Percentiles rank a stretch among this genome's conserved stretches.
Conservation (phyloP, 1,284 basidiomycete species). For the Ganoderma lingzhi region DNA sequence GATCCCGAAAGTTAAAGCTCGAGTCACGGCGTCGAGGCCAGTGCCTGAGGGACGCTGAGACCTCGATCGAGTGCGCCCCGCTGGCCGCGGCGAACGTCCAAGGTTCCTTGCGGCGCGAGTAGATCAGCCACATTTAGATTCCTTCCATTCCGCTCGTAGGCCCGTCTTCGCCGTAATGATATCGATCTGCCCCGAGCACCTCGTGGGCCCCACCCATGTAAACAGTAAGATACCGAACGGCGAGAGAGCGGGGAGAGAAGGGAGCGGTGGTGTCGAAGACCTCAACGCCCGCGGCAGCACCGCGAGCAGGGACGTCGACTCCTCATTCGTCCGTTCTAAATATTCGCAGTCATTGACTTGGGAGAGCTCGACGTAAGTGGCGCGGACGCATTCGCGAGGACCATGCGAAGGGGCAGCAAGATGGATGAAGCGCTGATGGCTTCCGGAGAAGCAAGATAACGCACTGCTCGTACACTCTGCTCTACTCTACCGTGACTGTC, state of each 20-base stretch:
- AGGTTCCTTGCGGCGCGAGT: background rate
- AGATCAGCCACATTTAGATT: background rate
- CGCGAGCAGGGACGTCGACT: background rate
- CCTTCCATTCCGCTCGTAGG: background rate
- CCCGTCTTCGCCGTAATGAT: too few species aligned
- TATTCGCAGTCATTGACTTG: background rate
- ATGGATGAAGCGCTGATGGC: background rate
- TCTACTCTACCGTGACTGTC: background rate
- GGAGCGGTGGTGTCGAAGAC: background rate
- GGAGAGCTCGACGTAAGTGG: background rate
- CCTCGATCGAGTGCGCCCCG: too few species aligned
- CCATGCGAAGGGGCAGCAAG: background rate
- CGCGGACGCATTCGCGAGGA: background rate
- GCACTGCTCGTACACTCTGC: background rate
- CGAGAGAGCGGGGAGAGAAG: background rate
- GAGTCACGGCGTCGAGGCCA: background rate
- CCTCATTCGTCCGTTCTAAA: too few species aligned
- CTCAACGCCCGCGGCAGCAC: background rate
- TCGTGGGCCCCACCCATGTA: background rate
- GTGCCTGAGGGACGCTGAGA: background rate
- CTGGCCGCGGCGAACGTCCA: background rate
- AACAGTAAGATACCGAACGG: background rate
- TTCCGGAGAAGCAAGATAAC: background rate
- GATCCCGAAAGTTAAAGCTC: background rate
- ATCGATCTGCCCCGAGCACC: background rate